phyloP scores from a whole-genome alignment of 768 basidiomycete species.

The Lentinula sp. region DNA sequence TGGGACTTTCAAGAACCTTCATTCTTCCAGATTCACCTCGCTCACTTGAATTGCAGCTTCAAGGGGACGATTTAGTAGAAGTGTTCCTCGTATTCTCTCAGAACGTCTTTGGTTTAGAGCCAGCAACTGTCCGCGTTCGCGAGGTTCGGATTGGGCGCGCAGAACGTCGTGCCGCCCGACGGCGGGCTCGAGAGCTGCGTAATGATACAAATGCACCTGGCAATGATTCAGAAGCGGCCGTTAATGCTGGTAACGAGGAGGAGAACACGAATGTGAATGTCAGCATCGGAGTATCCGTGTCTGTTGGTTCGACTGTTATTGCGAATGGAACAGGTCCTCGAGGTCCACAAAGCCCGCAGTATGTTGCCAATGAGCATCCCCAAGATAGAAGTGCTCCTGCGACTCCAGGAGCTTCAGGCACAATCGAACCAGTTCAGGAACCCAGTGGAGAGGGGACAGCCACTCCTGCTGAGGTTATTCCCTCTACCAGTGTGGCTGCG shows the following conservation, averaged over 20 bases:
- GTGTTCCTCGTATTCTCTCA: conserved; percentile 88
- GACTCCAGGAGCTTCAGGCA: conserved; percentile 12
- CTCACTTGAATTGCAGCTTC: conserved; percentile 80
- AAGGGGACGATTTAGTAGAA: conserved; percentile 90
- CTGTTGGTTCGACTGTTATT: conserved; percentile 31
- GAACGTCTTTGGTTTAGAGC: conserved; percentile 89
- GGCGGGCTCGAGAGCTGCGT: conserved; percentile 67
- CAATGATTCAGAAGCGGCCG: conserved; percentile 36
- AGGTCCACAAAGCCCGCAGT: conserved; percentile 28
- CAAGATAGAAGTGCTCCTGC: conserved; percentile 13
- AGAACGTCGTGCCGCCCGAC: conserved; percentile 77
- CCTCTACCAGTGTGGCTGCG: conserved; percentile 32
- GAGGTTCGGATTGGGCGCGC: conserved; percentile 89
- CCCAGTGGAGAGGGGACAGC: conserved; percentile 1
- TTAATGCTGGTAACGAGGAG: conserved; percentile 37
- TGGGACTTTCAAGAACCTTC: conserved; percentile 88
- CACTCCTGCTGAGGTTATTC: conserved; percentile 25
- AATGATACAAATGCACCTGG: conserved; percentile 31
- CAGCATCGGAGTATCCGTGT: conserved; percentile 54
- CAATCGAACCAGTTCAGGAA: conserved; percentile 13
- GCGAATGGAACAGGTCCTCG: conserved; percentile 26
- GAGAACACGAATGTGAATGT: conserved; percentile 45
- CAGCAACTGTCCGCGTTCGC: conserved; percentile 89
- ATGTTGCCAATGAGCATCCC: conserved; percentile 38
- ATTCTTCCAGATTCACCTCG: conserved; percentile 88